Percentiles rank a stretch among this genome's conserved stretches.
phyloP scores from a whole-genome alignment of 352 stramenopile genomes.

The Globisporangium uncinulatum region DNA sequence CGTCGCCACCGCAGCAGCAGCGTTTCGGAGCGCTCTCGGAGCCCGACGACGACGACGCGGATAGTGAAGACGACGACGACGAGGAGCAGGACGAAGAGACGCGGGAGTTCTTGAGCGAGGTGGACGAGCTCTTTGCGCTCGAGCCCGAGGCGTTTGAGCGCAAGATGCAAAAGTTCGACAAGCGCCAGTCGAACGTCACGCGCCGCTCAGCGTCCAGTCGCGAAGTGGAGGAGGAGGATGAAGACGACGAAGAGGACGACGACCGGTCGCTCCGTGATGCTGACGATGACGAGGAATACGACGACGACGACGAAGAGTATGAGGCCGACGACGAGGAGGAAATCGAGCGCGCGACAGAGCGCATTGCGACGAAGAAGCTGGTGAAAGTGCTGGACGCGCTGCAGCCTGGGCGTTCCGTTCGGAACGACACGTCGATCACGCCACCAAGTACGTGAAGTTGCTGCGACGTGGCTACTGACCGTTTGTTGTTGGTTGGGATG shows the following conservation, averaged over 20 bases:
- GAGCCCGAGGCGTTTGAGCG: constrained; percentile 58
- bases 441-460: constrained; percentile 5
- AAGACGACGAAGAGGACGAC: constrained; percentile 4
- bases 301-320: constrained; percentile 4
- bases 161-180: constrained; percentile 44
- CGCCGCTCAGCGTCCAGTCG: not conserved
- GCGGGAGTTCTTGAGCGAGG: constrained; percentile 61
- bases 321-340: constrained; percentile 24
- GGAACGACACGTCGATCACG: constrained; percentile 48
- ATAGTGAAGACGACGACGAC: constrained; percentile 20
- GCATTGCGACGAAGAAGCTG: constrained; percentile 67
- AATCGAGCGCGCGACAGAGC: constrained; percentile 58
- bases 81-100: constrained; percentile 46
- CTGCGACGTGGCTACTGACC: not conserved
- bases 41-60: constrained; percentile 16
- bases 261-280: constrained; percentile 9
- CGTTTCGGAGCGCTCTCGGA: constrained; percentile 21
- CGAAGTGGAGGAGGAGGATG: constrained; percentile 3
- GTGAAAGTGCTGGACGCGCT: constrained; percentile 66
- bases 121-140: constrained; percentile 63
- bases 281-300: constrained; percentile 20
- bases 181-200: constrained; percentile 24
- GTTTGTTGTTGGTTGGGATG: not conserved
- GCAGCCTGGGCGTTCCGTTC: constrained; percentile 31
- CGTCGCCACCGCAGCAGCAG: constrained; percentile 13